Conservation (phyloP, 1,284 basidiomycete species). For the Cutaneotrichosporon sp. region DNA sequence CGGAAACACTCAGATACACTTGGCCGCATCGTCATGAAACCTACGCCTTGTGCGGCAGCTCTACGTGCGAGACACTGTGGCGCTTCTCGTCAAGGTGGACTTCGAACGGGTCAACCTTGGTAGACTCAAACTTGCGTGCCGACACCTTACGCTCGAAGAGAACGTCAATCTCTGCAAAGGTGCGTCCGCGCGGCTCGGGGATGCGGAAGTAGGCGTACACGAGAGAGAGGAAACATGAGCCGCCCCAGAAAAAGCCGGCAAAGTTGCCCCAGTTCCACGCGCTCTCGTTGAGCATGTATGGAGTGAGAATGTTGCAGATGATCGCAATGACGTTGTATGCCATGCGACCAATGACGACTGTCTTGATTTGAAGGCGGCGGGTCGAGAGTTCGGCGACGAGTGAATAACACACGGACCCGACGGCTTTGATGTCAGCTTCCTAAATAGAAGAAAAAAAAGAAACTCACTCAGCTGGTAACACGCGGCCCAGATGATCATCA, state of each 20-base stretch:
- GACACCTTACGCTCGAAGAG: slow-evolving; percentile 44
- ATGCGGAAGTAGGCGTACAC: slow-evolving; percentile 33
- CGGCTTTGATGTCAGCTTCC: slow-evolving; percentile 16
- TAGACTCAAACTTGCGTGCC: slow-evolving; percentile 35
- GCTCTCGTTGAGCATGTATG: slow-evolving; percentile 55
- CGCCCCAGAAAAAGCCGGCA: slow-evolving; percentile 38
- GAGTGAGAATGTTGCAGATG: slow-evolving; percentile 49
- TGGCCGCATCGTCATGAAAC: too few relatives aligned
- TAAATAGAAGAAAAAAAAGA: background rate
- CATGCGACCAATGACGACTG: slow-evolving; percentile 57
- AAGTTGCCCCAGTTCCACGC: slow-evolving; percentile 53
- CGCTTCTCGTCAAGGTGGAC: slow-evolving; percentile 19
- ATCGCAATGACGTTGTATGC: slow-evolving; percentile 54
- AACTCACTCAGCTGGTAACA: slow-evolving; percentile 44
- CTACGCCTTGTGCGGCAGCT: background rate
- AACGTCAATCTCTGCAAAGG: slow-evolving; percentile 54
- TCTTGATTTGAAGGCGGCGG: slow-evolving; percentile 57
- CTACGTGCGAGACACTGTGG: slow-evolving; percentile 7
- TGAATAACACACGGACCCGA: slow-evolving; percentile 45
- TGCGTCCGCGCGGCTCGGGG: slow-evolving; percentile 49
- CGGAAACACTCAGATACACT: too few relatives aligned
- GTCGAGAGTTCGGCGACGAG: slow-evolving; percentile 56
- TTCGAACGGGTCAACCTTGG: slow-evolving; percentile 27
- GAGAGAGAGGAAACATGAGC: slow-evolving; percentile 46
- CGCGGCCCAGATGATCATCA: slow-evolving; percentile 54